Percentiles rank a stretch among this genome's conserved stretches.
These are phyloP conservation scores for Macadamia integrifolia DNA, from an alignment of 164 flowering plant genomes.

Conservation along the genomic window DNA sequence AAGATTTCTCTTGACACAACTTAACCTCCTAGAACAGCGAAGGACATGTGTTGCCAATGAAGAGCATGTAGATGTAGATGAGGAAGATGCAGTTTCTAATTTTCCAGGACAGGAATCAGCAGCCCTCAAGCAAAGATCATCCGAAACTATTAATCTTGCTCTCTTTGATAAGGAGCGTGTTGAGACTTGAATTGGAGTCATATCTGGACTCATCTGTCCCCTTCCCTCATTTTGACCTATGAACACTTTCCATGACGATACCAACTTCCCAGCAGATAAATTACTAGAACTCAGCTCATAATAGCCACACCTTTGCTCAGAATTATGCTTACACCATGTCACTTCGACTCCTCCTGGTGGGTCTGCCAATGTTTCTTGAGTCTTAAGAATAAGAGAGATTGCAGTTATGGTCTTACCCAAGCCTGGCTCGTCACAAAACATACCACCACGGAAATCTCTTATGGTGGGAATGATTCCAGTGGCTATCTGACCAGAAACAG, in stretches of 20 bases:
- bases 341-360: slow-evolving; percentile 71
- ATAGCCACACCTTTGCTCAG: slow-evolving; percentile 68
- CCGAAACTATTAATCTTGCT: slow-evolving; percentile 21
- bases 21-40: slow-evolving; percentile 40
- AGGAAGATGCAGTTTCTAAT: slow-evolving; percentile 18
- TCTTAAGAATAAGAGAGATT: slow-evolving; percentile 84
- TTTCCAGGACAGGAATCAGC: slow-evolving; percentile 21
- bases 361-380: slow-evolving; percentile 76
- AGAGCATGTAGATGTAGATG: slow-evolving; percentile 16
- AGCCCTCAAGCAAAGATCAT: slow-evolving; percentile 14
- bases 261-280: slow-evolving; percentile 12
- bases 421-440: slow-evolving; percentile 99
- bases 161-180: slow-evolving; percentile 24
- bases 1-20: slow-evolving; percentile 58
- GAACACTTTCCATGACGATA: slow-evolving; percentile 25
- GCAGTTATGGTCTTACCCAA: slow-evolving; percentile 94
- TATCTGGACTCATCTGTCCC: slow-evolving; percentile 31
- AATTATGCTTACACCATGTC: slow-evolving; percentile 63
- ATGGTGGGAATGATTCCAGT: slow-evolving; percentile 55
- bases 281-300: slow-evolving; percentile 56
- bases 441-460: slow-evolving; percentile 87
- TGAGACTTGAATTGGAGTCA: slow-evolving; percentile 18
- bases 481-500: slow-evolving; percentile 69
- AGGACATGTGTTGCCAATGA: slow-evolving; percentile 18
- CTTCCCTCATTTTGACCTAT: slow-evolving; percentile 35